Evolutionary conservation across 2,329 filamentous ascomycete genomes (phyloP).

Genomic region (Claviceps spartinae): DNA sequence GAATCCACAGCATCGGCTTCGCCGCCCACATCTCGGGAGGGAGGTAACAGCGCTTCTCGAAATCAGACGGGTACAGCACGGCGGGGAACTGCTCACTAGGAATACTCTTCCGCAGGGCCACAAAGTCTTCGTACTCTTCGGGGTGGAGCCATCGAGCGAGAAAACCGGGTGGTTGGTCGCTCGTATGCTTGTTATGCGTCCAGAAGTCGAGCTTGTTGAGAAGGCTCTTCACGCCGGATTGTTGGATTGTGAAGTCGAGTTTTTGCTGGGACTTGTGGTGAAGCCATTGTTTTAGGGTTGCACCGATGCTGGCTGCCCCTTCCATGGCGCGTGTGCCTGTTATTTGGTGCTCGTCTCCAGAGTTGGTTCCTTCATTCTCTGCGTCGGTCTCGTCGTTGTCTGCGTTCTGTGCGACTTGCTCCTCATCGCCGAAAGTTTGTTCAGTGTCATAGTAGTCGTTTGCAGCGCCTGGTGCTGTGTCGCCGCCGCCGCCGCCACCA

Average conservation of each 20-base stretch:
- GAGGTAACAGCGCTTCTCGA: conserved; percentile 45
- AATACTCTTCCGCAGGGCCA: conserved; percentile 54
- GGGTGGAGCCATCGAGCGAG: conserved; percentile 62
- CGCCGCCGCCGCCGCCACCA: conserved; percentile 1
- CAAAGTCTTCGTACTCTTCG: conserved; percentile 62
- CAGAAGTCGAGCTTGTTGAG: conserved; percentile 16
- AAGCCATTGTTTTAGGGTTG: conserved; percentile 20
- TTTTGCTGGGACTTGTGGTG: conserved; percentile 25
- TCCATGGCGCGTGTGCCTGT: conserved; percentile 22
- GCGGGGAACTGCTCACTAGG: conserved; percentile 36
- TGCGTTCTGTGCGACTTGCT: conserved; percentile 7
- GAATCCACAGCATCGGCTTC: conserved; percentile 71
- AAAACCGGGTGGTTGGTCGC: conserved; percentile 30
- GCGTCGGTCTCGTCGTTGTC: conserved; percentile 17
- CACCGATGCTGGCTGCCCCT: conserved; percentile 21
- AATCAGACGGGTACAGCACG: conserved; percentile 33
- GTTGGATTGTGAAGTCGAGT: conserved; percentile 12
- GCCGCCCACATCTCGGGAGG: conserved; percentile 48
- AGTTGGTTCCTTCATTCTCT: conserved; percentile 12
- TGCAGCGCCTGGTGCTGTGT: conserved; percentile 14
- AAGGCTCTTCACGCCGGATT: conserved; percentile 16
- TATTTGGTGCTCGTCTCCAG: conserved; percentile 14
- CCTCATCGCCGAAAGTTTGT: conserved; percentile 22
- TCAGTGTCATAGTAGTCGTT: conserved; percentile 23
- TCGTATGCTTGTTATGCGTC: conserved; percentile 13